These are phyloP conservation scores for Trichosporon sp. DNA, from an alignment of 1,284 basidiomycete genomes.

Conservation along the genomic window DNA sequence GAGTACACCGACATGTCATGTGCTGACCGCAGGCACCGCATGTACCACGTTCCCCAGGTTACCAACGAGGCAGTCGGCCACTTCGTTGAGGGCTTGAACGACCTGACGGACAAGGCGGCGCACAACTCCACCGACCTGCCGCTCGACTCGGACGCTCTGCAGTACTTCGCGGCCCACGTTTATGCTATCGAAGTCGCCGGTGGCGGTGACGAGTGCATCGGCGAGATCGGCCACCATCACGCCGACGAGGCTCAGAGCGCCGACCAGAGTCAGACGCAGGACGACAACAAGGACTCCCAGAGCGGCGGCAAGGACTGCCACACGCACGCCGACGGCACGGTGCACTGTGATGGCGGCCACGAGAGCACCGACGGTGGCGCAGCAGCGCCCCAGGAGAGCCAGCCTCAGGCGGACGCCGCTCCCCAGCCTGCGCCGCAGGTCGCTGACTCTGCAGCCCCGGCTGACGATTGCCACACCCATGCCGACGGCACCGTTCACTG, in stretches of 20 bases:
- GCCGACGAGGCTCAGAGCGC: conserved; percentile 8
- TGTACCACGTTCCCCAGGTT: conserved; percentile 46
- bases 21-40: conserved; percentile 34
- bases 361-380: background rate
- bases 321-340: conserved; percentile 19
- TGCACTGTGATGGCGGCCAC: conserved; percentile 15
- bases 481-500: conserved; percentile 27
- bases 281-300: conserved; percentile 12
- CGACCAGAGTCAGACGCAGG: too few relatives aligned
- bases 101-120: conserved; percentile 42
- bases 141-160: conserved; percentile 45
- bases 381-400: background rate
- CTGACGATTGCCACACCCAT: conserved; percentile 38
- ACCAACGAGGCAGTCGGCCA: conserved; percentile 40
- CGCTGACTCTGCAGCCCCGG: too few relatives aligned
- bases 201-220: conserved; percentile 41
- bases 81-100: conserved; percentile 41
- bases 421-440: background rate
- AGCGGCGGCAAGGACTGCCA: conserved; percentile 29
- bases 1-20: background rate
- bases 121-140: conserved; percentile 38
- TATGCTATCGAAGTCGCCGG: conserved; percentile 42
- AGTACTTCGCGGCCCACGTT: conserved; percentile 47
- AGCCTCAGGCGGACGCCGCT: background rate
- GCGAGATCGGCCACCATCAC: conserved; percentile 19